Evolutionary conservation across 2,329 filamentous ascomycete genomes (phyloP).

Genomic region (Geoglossum cookeanum): DNA sequence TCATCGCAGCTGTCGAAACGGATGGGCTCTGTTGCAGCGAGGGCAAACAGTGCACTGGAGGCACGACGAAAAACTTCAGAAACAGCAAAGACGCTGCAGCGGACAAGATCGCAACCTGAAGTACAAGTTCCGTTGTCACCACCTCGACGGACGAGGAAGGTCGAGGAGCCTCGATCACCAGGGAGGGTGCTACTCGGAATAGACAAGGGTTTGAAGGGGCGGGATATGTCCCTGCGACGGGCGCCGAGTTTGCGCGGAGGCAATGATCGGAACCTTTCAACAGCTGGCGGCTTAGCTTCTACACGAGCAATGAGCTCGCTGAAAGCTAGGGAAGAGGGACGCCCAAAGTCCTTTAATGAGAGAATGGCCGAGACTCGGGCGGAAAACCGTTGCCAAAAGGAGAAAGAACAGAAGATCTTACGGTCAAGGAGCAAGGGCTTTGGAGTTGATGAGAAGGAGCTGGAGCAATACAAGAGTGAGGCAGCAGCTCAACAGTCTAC

Average conservation of each 20-base stretch:
- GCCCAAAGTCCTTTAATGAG: constrained; percentile 58
- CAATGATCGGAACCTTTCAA: background rate
- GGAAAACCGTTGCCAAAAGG: constrained; percentile 23
- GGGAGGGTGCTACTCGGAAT: constrained; percentile 68
- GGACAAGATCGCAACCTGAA: constrained; percentile 11
- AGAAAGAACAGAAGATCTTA: constrained; percentile 24
- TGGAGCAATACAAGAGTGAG: background rate
- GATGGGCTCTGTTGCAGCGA: background rate
- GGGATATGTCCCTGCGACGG: constrained; percentile 68
- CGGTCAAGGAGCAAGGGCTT: constrained; percentile 23
- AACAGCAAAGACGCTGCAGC: background rate
- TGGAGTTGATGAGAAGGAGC: constrained; percentile 20
- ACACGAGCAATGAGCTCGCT: constrained; percentile 15
- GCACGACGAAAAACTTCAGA: background rate
- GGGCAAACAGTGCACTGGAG: background rate
- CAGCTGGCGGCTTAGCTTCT: constrained; percentile 6
- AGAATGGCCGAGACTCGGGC: constrained; percentile 50
- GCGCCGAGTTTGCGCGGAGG: constrained; percentile 27
- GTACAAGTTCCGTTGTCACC: constrained; percentile 67
- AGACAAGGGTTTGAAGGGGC: constrained; percentile 65
- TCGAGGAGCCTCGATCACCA: constrained; percentile 47
- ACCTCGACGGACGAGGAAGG: constrained; percentile 12
- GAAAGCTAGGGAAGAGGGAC: constrained; percentile 7
- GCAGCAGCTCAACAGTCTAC: background rate
- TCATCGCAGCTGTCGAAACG: background rate